These are phyloP conservation scores for Tanozyma kutaoensis DNA, from an alignment of 805 yeast genomes.

Conservation along the genomic window DNA sequence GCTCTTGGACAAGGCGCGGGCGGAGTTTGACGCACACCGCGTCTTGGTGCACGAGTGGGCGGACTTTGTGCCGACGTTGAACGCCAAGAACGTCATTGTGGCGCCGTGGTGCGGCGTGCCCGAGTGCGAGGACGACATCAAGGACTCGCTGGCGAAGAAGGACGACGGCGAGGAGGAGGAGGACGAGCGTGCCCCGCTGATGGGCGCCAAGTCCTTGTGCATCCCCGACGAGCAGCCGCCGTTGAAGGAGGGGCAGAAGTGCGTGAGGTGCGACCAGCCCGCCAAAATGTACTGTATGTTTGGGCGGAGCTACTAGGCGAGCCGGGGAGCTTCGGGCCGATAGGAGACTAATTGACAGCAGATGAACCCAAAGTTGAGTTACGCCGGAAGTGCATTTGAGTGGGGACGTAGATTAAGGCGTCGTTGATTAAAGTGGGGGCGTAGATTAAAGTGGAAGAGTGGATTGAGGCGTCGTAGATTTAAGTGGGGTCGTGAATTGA, in stretches of 20 bases:
- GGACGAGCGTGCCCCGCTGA: constrained; percentile 94
- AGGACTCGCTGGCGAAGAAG: constrained; percentile 75
- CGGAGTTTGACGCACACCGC: constrained; percentile 72
- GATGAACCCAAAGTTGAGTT: no score
- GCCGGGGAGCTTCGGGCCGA: no score
- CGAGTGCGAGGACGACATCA: constrained; percentile 95
- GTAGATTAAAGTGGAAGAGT: no score
- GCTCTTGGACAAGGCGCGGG: constrained; percentile 68
- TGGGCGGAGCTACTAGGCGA: constrained; percentile 92
- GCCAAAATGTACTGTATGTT: constrained; percentile 88
- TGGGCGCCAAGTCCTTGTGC: constrained; percentile 99
- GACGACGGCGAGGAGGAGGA: constrained; percentile 74
- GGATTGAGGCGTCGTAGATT: no score
- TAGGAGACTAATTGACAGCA: no score
- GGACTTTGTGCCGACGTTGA: constrained; percentile 86
- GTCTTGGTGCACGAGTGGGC: constrained; percentile 73
- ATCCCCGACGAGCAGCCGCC: constrained; percentile 89
- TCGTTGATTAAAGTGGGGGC: no score
- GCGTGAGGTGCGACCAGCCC: constrained; percentile 68
- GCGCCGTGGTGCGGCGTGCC: constrained; percentile 96
- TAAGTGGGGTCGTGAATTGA: no score
- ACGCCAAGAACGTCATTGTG: constrained; percentile 78
- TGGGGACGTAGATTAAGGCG: no score
- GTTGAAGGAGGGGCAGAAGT: constrained; percentile 65
- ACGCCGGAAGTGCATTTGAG: no score